Base-by-base conservation (phyloP, 2,329 filamentous ascomycete genomes). In the Neoarthrinium moseri region DNA sequence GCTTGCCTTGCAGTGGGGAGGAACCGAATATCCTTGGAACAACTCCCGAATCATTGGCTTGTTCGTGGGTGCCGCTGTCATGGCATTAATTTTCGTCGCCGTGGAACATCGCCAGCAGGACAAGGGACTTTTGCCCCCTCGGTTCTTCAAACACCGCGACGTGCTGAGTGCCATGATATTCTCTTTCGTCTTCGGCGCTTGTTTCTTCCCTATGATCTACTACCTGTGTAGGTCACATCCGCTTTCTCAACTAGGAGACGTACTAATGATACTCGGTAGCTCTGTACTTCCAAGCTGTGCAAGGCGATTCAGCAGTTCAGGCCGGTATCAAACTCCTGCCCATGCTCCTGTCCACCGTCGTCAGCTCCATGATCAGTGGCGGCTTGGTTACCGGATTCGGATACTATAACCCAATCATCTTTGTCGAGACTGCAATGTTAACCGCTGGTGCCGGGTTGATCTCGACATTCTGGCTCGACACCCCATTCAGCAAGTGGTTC, bases 1-100 rank as follows among this genome's bases (percentile, higher is more conserved):
- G 7, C 67, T 83, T 4, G 78, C 77, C 6, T 64, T 83, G 29
- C 73, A 82, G 53, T 82, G 75, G 73, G 80, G 78, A 12, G 80
- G 80, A 7, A 64, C 71, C 30, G 59, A 71, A 20, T 74, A 76
- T 45, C 41, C 77, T 4, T 83, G 78, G 79, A 65, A 58, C 46
- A 69, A 66, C 60, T 60, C 69, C 11, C 65, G 61, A 20, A 67
- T 80, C 40, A 74, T 81, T 29, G 76, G 74, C 2, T 62, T 81
- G 17, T 72, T 82, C 44, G 65, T 73, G 7, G 72, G 74, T 4
- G 71, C 70, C n/a, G 75, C 59, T 2, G 58, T 68, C 17, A 69
- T 80, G 59, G 60, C 68, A 13, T 45, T 59, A 45, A 51, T 73
- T 22, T 84, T 84, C 49, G 51, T 74, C 30, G 67, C 57, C 41